Evolutionary conservation across 768 basidiomycete species (phyloP).

Genomic region (Dentipellis fragilis): DNA sequence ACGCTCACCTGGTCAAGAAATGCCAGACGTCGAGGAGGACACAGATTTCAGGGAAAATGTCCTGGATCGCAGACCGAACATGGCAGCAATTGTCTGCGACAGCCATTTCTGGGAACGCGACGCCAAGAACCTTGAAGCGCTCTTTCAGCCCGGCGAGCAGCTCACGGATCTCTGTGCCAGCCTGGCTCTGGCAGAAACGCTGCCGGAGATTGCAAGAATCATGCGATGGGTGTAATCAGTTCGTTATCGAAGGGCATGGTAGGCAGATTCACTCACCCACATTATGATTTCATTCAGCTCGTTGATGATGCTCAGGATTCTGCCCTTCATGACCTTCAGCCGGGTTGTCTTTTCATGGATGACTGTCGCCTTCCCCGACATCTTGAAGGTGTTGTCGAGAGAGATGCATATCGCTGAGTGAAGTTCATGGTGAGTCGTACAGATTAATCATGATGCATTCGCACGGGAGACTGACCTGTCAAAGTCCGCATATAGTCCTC

Average conservation of each 20-base stretch:
- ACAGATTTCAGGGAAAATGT: neutral
- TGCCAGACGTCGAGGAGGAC: constrained; percentile 15
- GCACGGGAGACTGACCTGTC: constrained; percentile 6
- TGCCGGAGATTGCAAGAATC: neutral
- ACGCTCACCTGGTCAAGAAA: constrained; percentile 13
- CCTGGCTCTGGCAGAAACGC: constrained; percentile 11
- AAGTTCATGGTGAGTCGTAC: neutral
- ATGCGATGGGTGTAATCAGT: too few species aligned
- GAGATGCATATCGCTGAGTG: constrained; percentile 6
- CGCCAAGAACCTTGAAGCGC: constrained; percentile 4
- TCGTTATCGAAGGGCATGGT: neutral
- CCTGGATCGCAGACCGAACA: constrained; percentile 2
- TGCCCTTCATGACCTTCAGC: constrained; percentile 5
- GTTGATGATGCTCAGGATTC: constrained; percentile 11
- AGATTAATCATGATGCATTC: neutral
- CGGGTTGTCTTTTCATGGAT: neutral
- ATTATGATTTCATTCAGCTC: constrained; percentile 10
- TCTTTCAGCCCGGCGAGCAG: constrained; percentile 8
- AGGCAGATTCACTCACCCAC: constrained; percentile 8
- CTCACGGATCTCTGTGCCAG: constrained; percentile 11
- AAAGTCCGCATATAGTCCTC: constrained; percentile 11
- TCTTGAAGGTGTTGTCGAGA: constrained; percentile 14
- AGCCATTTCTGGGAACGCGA: constrained; percentile 8
- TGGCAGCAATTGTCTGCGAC: constrained; percentile 18
- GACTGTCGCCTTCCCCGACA: constrained; percentile 10